These are phyloP conservation scores for Delonix regia DNA, from an alignment of 306 rosid genomes.

Conservation along the genomic window DNA sequence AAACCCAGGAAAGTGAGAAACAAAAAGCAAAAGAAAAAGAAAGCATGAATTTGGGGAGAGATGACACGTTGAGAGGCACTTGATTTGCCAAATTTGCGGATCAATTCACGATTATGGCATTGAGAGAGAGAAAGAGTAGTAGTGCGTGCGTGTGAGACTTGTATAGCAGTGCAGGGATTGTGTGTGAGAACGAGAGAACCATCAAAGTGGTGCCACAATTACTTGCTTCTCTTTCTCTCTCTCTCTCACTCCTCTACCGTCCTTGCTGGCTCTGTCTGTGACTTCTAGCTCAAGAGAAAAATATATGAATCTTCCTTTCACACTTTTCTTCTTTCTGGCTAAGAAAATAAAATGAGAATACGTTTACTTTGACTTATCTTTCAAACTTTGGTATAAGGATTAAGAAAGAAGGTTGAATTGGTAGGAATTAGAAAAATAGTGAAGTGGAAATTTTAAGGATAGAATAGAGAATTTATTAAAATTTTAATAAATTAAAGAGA, in stretches of 20 bases:
- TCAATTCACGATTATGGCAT: conserved; percentile 27
- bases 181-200: not conserved
- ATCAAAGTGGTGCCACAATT: not conserved
- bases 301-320: not conserved
- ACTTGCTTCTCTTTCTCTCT: not conserved
- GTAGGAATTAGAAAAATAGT: too few species aligned
- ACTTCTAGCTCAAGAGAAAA: too few species aligned
- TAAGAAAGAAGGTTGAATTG: too few species aligned
- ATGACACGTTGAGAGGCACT: conserved; percentile 15
- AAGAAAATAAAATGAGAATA: too few species aligned
- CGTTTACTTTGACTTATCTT: too few species aligned
- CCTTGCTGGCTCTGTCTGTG: not conserved
- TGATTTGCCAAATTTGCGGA: conserved; percentile 51
- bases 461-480: too few species aligned
- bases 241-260: not conserved
- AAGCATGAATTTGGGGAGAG: conserved; percentile 27
- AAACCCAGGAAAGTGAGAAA: conserved; percentile 26
- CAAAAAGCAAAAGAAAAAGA: conserved; percentile 15
- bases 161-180: not conserved
- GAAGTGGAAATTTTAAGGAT: too few species aligned
- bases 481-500: too few species aligned
- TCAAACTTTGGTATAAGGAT: too few species aligned
- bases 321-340: too few species aligned
- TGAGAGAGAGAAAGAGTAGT: conserved; percentile 26
- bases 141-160: not conserved